Conservation (phyloP, 2,329 filamentous ascomycete genomes). For the Fusarium sp. region DNA sequence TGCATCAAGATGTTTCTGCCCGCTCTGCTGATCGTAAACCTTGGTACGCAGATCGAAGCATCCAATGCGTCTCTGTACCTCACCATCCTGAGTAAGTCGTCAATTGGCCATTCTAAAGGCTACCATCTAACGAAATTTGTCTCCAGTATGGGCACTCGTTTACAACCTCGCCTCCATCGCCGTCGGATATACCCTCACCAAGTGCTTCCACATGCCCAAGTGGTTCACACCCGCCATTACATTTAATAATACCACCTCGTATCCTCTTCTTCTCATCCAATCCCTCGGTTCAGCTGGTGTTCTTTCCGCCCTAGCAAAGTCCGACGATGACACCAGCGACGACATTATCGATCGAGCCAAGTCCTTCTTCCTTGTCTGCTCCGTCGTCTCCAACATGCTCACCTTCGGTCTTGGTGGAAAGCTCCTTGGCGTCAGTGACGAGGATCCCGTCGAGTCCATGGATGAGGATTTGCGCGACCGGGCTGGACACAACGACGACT, state of each 20-base stretch:
- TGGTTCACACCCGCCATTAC: conserved; percentile 35
- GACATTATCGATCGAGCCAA: conserved; percentile 30
- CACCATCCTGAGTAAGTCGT: conserved; percentile 10
- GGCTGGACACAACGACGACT: conserved; percentile 7
- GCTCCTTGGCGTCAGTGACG: conserved; percentile 28
- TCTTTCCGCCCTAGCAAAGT: conserved; percentile 26
- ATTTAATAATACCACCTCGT: conserved; percentile 37
- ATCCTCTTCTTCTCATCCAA: conserved; percentile 30
- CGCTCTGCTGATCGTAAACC: conserved; percentile 32
- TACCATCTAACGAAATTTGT: background rate
- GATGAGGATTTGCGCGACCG: conserved; percentile 19
- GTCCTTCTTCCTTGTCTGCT: conserved; percentile 35
- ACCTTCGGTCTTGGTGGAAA: conserved; percentile 31
- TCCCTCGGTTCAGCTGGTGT: conserved; percentile 34
- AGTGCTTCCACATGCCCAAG: conserved; percentile 25
- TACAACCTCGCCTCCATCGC: conserved; percentile 31
- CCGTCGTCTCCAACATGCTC: conserved; percentile 37
- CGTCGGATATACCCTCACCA: conserved; percentile 23
- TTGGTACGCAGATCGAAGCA: conserved; percentile 23
- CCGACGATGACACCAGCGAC: conserved; percentile 23
- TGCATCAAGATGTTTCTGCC: conserved; percentile 40
- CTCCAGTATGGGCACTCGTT: conserved; percentile 25
- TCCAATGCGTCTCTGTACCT: conserved; percentile 29
- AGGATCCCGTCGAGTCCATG: conserved; percentile 33
- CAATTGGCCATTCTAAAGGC: background rate